Base-by-base conservation (phyloP, 495 filamentous ascomycete species). In the Tuber brumale region DNA sequence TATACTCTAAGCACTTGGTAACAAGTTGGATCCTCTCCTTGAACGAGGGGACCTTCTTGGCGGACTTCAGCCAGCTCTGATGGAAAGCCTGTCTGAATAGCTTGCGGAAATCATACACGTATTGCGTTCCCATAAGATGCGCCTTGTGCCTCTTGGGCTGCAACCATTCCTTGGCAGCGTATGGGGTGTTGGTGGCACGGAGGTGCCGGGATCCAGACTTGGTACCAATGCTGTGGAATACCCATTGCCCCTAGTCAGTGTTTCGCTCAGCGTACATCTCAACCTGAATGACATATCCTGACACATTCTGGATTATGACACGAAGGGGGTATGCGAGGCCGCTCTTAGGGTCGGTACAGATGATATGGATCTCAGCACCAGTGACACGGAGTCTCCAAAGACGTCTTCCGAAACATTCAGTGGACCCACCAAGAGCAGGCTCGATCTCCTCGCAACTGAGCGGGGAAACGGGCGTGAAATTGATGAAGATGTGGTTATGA, bases 81-180 rank as follows among this genome's bases (percentile, higher is more conserved):
- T 97, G 94, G 85, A 97, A 92, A 61, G 95, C 95, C 85, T 97
- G 95, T 82, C 95, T 89, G 92, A 99, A 99, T 46, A 99, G 91
- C 87, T 99, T 95, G 14, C 96, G 95, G 92, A 99, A 99, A 87
- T 99, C 95, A 84, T 99, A 99, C 76, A 97, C 96, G 80, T 97
- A 99, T 84, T 99, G 95, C 31, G 95, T 98, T 80, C 95, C 95
- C 94, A 98, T 97, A 73, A 99, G 84, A 85, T 99, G 95, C 72
- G 96, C 95, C 90, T 96, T 98, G 90, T 98, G 97, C 75, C 95
- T 89, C 90, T 98, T 99, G 77, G 95, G 95, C 86, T 99, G 95
- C 78, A 98, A 88, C 91, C 94, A 97, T 84, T 97, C 96, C 88
- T 98, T 99, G 81, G 94, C 97, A 42, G 94, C 92, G 86, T 99